Evolutionary conservation across 345 rosid species (phyloP).

Genomic region (Salix arbutifolia): DNA sequence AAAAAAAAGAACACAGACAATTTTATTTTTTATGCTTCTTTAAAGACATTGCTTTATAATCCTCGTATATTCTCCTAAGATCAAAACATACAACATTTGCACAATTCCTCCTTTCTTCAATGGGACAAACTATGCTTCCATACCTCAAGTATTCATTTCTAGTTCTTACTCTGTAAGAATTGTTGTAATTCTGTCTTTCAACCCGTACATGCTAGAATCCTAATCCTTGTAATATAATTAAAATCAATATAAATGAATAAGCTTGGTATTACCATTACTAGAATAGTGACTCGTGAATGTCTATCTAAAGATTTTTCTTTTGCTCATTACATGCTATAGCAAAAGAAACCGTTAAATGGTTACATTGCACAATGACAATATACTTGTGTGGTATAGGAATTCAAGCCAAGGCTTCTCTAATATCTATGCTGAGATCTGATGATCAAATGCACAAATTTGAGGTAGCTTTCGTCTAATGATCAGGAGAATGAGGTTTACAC

Average conservation of each 20-base stretch:
- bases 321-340: not conserved
- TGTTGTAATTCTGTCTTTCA: not conserved
- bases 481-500: not conserved
- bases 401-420: not conserved
- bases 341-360: not conserved
- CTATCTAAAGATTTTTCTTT: not conserved
- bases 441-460: not conserved
- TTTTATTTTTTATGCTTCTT: not conserved
- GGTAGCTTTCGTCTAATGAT: not conserved
- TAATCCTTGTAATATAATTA: not conserved
- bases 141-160: not conserved
- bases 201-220: not conserved
- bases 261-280: not conserved
- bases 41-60: not conserved
- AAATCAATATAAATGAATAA: not conserved
- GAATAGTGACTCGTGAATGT: not conserved
- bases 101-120: not conserved
- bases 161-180: not conserved
- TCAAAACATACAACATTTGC: not conserved
- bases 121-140: not conserved
- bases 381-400: not conserved
- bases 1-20: not conserved
- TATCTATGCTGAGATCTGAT: not conserved
- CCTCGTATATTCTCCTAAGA: not conserved
- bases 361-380: not conserved